A percentile compares a stretch with the other conserved stretches of the same genome.
Evolutionary conservation across 257 asterid species (phyloP).

Genomic region (Knoxia roxburghii): DNA sequence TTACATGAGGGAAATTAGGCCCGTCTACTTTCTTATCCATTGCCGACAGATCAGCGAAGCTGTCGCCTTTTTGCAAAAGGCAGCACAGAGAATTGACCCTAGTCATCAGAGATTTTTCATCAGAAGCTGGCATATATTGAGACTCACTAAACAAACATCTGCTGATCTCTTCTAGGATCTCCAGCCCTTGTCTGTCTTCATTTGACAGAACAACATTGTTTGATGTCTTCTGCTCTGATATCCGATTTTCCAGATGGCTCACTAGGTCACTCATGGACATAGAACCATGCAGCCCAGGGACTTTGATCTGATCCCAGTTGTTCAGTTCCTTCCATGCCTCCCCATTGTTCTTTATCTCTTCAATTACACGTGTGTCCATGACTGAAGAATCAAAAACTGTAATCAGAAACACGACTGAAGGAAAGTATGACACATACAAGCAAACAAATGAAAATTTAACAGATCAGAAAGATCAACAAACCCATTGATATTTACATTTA

Average conservation of each 20-base stretch:
- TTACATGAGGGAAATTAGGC: constrained; percentile 4
- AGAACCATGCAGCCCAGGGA: constrained; percentile 66
- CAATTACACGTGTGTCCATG: constrained; percentile 35
- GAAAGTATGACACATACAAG: background rate
- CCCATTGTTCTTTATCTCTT: constrained; percentile 41
- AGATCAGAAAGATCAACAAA: too few relatives aligned
- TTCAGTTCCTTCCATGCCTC: constrained; percentile 57
- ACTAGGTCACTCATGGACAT: constrained; percentile 95
- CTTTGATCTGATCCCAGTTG: constrained; percentile 73
- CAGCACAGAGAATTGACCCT: constrained; percentile 93
- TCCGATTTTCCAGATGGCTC: constrained; percentile 73
- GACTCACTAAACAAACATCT: constrained; percentile 62
- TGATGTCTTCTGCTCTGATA: constrained; percentile 66
- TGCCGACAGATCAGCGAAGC: constrained; percentile 15
- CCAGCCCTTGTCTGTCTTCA: constrained; percentile 68
- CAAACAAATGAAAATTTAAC: background rate
- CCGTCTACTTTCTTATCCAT: constrained; percentile 30
- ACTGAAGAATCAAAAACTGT: constrained; percentile 25
- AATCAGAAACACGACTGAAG: background rate
- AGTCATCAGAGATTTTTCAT: constrained; percentile 75
- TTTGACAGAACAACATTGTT: constrained; percentile 47
- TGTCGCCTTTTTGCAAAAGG: constrained; percentile 65
- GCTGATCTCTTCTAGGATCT: constrained; percentile 59
- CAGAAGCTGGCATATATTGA: constrained; percentile 51
- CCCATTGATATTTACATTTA: too few relatives aligned